phyloP scores from a whole-genome alignment of 768 basidiomycete genomes.

The Mrakia blollopis region DNA sequence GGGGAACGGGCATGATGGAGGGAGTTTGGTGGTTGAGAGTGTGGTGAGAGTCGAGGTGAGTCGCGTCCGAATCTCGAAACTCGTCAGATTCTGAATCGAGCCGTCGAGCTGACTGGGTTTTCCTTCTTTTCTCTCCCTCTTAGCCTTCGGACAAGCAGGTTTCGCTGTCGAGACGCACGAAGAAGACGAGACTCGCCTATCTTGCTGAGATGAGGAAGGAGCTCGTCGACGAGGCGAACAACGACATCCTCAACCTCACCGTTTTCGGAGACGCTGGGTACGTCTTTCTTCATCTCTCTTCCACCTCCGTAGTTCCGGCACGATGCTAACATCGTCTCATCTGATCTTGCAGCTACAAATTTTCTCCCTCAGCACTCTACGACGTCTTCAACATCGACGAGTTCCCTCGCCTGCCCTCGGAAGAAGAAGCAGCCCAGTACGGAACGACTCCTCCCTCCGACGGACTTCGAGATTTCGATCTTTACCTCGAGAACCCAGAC shows the following conservation, averaged over 20 bases:
- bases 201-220: constrained; percentile 16
- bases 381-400: constrained; percentile 10
- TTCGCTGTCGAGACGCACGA: constrained; percentile 25
- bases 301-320: not conserved
- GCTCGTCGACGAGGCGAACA: constrained; percentile 11
- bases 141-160: not conserved
- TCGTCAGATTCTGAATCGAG: no score
- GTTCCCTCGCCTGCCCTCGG: not conserved
- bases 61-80: not conserved
- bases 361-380: constrained; percentile 17
- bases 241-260: constrained; percentile 15
- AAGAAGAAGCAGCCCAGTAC: not conserved
- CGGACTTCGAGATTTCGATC: constrained; percentile 14
- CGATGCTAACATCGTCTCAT: not conserved
- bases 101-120: not conserved
- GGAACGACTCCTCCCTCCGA: not conserved
- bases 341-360: constrained; percentile 23
- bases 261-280: constrained; percentile 27
- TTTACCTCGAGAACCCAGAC: constrained; percentile 27
- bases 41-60: constrained; percentile 43
- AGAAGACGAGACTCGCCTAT: constrained; percentile 16
- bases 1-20: constrained; percentile 50
- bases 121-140: not conserved
- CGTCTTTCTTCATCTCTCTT: not conserved
- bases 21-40: constrained; percentile 45